Conservation (phyloP, 2,329 filamentous ascomycete genomes). For the Thielaviopsis euricoi region DNA sequence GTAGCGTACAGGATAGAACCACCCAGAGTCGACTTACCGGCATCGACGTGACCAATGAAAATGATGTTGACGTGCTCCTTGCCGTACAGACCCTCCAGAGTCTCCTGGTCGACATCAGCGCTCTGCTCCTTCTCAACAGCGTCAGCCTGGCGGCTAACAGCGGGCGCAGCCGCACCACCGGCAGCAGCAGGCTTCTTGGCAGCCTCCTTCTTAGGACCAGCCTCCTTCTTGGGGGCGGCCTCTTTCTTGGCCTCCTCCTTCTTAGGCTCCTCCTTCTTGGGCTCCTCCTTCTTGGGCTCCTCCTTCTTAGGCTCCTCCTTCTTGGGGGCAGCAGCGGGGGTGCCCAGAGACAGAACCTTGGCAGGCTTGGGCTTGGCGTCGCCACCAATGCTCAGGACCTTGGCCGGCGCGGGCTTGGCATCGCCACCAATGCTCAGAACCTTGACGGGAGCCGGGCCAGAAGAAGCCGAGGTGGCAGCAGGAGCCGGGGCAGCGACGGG, state of each 20-base stretch:
- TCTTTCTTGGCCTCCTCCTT: constrained; percentile 8
- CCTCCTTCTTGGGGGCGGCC: constrained; percentile 27
- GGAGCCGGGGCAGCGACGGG: constrained; percentile 29
- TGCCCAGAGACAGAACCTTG: constrained; percentile 27
- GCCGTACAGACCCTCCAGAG: constrained; percentile 87
- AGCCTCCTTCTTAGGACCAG: constrained; percentile 70
- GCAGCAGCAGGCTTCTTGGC: constrained; percentile 69
- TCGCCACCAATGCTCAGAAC: constrained; percentile 53
- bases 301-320: constrained; percentile 32
- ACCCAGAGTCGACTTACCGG: constrained; percentile 90
- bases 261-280: constrained; percentile 2
- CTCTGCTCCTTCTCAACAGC: constrained; percentile 70
- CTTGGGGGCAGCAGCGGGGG: constrained; percentile 19
- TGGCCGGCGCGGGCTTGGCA: constrained; percentile 36
- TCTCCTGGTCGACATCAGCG: constrained; percentile 53
- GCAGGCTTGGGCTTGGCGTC: constrained; percentile 33
- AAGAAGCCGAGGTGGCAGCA: constrained; percentile 27
- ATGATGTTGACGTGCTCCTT: constrained; percentile 91
- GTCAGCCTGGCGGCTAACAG: constrained; percentile 55
- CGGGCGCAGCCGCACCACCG: constrained; percentile 70
- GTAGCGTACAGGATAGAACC: constrained; percentile 85
- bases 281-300: constrained; percentile 27
- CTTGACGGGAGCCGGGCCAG: constrained; percentile 36
- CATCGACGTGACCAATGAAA: constrained; percentile 96
- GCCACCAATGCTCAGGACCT: constrained; percentile 62